These are phyloP conservation scores for Hortiboletus rubellus DNA, from an alignment of 1,284 basidiomycete genomes.

Conservation along the genomic window DNA sequence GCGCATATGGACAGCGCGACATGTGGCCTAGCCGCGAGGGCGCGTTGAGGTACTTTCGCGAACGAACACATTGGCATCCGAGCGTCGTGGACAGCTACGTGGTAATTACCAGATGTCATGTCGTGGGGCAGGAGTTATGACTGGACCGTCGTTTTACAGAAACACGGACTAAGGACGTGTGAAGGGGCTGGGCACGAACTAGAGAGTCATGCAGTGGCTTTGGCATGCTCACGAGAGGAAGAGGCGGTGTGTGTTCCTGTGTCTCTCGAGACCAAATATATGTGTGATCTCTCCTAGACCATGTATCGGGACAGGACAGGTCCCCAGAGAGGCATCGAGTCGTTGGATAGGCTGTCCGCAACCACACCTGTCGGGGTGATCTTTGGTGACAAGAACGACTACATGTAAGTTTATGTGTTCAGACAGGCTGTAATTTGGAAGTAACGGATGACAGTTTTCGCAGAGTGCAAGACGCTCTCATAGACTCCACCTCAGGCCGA, in stretches of 20 bases:
- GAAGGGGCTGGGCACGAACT: constrained; percentile 33
- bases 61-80: constrained; percentile 47
- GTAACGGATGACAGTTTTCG: constrained; percentile 35
- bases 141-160: constrained; percentile 30
- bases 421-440: neutral
- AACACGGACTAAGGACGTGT: constrained; percentile 45
- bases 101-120: constrained; percentile 35
- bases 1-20: constrained; percentile 47
- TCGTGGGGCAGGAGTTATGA: neutral
- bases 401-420: constrained; percentile 40
- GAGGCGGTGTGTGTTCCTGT: constrained; percentile 44
- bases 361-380: constrained; percentile 50
- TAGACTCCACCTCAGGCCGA: constrained; percentile 45
- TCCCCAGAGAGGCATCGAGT: constrained; percentile 47
- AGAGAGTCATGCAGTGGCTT: constrained; percentile 40
- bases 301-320: constrained; percentile 40
- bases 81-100: constrained; percentile 48
- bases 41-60: constrained; percentile 40
- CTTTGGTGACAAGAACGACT: constrained; percentile 50
- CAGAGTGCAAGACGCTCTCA: constrained; percentile 45
- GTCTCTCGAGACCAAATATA: neutral
- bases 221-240: constrained; percentile 57
- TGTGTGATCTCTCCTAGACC: constrained; percentile 14
- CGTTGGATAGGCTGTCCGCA: constrained; percentile 41
- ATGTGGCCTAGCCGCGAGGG: constrained; percentile 47